Conservation (phyloP, 2,329 filamentous ascomycete genomes). For the Diplodia sapinea region DNA sequence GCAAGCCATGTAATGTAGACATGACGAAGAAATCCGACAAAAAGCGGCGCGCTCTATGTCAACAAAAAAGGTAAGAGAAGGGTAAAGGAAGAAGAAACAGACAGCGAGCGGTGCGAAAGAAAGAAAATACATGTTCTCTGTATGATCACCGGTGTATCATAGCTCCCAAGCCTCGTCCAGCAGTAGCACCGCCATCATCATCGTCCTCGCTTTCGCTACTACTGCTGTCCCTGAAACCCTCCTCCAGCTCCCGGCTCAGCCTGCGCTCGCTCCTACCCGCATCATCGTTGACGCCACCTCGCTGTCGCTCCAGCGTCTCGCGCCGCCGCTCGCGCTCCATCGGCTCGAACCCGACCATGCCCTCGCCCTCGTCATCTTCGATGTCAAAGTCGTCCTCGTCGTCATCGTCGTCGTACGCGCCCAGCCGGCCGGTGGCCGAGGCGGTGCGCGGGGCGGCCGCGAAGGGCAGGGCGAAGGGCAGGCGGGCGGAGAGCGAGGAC, state of each 20-base stretch:
- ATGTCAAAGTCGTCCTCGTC: slow-evolving; percentile 39
- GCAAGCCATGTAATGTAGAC: background rate
- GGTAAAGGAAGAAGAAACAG: too few relatives aligned
- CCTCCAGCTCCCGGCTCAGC: slow-evolving; percentile 78
- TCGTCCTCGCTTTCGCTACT: slow-evolving; percentile 60
- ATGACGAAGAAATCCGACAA: background rate
- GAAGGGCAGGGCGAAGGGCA: slow-evolving; percentile 24
- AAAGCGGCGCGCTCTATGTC: background rate
- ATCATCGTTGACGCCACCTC: slow-evolving; percentile 36
- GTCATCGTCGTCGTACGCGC: slow-evolving; percentile 13
- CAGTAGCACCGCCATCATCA: slow-evolving; percentile 32
- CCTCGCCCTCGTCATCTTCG: slow-evolving; percentile 54
- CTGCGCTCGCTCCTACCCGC: slow-evolving; percentile 61
- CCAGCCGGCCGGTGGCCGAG: slow-evolving; percentile 1
- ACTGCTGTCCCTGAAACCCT: slow-evolving; percentile 76
- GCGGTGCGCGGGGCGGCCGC: slow-evolving; percentile 16
- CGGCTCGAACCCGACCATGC: slow-evolving; percentile 54
- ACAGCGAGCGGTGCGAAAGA: background rate
- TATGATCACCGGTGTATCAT: slow-evolving; percentile 17
- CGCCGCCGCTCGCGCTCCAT: slow-evolving; percentile 43
- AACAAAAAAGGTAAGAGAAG: background rate
- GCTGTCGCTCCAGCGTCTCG: slow-evolving; percentile 48
- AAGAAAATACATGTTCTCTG: background rate
- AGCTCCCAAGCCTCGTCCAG: background rate
- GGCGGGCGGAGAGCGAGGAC: slow-evolving; percentile 12